A percentile compares a stretch with the other conserved stretches of the same genome.
These are phyloP conservation scores for Cutaneotrichosporon daszewskae DNA, from an alignment of 1,284 basidiomycete genomes.

Conservation along the genomic window DNA sequence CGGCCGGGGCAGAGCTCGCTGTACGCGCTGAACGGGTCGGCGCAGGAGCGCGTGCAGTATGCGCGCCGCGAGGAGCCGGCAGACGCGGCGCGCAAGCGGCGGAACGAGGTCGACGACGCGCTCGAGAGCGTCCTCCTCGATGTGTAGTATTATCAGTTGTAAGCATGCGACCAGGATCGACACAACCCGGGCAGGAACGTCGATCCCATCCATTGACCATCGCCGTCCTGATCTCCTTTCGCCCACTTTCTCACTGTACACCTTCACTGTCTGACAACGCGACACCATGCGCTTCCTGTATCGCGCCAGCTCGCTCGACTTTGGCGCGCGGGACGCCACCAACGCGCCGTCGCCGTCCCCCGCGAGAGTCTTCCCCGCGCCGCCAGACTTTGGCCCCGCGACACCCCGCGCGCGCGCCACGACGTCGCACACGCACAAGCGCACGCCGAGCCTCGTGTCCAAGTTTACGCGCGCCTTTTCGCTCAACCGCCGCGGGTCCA, in stretches of 20 bases:
- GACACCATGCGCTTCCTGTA: neutral
- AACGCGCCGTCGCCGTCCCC: no score
- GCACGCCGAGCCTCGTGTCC: neutral
- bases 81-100: conserved; percentile 2
- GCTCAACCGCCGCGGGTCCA: neutral
- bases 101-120: conserved; percentile 20
- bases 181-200: neutral
- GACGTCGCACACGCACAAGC: neutral
- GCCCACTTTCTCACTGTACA: neutral
- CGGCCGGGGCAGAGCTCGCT: conserved; percentile 28
- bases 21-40: conserved; percentile 27
- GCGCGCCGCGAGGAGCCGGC: conserved; percentile 3
- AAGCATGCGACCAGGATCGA: neutral
- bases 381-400: neutral
- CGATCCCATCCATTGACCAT: neutral
- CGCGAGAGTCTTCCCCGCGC: no score
- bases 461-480: conserved; percentile 10
- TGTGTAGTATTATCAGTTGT: neutral
- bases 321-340: no score
- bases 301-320: neutral
- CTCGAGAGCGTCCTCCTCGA: conserved; percentile 20
- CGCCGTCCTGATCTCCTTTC: neutral
- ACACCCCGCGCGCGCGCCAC: neutral
- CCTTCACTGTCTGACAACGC: neutral
- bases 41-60: conserved; percentile 17